phyloP scores from a whole-genome alignment of 2,329 filamentous ascomycete genomes.

The Monosporascus cannonballus region DNA sequence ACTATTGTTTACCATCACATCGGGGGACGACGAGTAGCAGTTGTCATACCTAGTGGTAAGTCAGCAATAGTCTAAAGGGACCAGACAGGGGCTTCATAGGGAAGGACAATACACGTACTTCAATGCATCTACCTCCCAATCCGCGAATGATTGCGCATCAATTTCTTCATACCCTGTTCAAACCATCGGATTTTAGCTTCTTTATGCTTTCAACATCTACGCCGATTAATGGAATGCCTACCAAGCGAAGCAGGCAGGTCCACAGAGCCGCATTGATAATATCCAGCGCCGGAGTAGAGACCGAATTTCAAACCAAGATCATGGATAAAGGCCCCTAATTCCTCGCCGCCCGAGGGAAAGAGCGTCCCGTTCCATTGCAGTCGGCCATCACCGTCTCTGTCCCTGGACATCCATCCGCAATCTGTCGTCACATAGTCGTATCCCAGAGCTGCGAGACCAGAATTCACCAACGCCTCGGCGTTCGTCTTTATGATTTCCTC shows the following conservation, averaged over 20 bases:
- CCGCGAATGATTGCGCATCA: constrained; percentile 33
- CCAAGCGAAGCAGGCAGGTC: constrained; percentile 38
- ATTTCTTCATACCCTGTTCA: constrained; percentile 33
- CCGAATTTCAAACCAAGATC: constrained; percentile 43
- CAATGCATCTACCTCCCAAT: constrained; percentile 41
- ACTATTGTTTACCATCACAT: constrained; percentile 35
- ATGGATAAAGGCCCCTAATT: constrained; percentile 44
- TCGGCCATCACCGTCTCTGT: constrained; percentile 35
- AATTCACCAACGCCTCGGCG: constrained; percentile 45
- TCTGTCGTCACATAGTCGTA: constrained; percentile 53
- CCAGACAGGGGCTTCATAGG: not conserved
- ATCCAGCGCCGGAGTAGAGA: constrained; percentile 46
- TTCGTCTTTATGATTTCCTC: constrained; percentile 44
- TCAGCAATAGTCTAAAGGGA: not conserved
- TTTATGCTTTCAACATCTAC: not conserved
- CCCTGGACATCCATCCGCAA: constrained; percentile 47
- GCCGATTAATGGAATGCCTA: constrained; percentile 10
- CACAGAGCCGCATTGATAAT: constrained; percentile 36
- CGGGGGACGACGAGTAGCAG: constrained; percentile 38
- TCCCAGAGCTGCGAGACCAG: constrained; percentile 44
- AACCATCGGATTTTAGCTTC: not conserved
- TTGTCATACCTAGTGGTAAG: constrained; percentile 36
- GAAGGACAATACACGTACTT: constrained; percentile 35
- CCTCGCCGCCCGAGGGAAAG: constrained; percentile 44
- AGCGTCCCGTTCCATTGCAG: constrained; percentile 43